These are phyloP conservation scores for Rhizophora mangle DNA, from an alignment of 345 rosid species.

Conservation along the genomic window DNA sequence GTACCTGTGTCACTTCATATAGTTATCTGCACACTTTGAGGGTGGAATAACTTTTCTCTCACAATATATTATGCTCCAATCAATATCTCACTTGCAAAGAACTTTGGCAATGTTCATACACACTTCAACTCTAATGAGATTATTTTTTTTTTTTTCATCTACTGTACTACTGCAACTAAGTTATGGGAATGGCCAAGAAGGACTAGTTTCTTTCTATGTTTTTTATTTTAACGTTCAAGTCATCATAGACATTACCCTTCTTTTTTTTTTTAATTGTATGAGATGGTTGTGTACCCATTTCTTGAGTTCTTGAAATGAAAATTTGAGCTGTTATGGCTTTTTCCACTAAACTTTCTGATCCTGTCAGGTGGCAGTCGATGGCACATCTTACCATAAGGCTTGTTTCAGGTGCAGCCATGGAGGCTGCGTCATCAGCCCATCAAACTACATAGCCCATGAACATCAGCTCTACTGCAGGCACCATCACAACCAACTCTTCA, in stretches of 20 bases:
- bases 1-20: slow-evolving; percentile 21
- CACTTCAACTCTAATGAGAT: too few relatives aligned
- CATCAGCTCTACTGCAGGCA: slow-evolving; percentile 65
- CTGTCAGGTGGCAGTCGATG: slow-evolving; percentile 67
- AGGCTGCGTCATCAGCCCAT: slow-evolving; percentile 65
- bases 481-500: slow-evolving; percentile 73
- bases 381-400: slow-evolving; percentile 54
- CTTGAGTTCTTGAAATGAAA: background rate
- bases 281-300: background rate
- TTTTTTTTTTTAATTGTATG: background rate
- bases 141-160: too few relatives aligned
- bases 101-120: too few relatives aligned
- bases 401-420: slow-evolving; percentile 79
- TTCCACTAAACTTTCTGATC: slow-evolving; percentile 7
- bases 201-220: too few relatives aligned
- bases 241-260: background rate
- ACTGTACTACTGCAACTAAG: too few relatives aligned
- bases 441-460: slow-evolving; percentile 61
- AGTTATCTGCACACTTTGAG: background rate
- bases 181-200: too few relatives aligned
- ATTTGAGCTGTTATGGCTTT: background rate
- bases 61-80: too few relatives aligned
- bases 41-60: background rate
- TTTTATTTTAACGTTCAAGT: too few relatives aligned
- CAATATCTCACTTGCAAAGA: too few relatives aligned